Evolutionary conservation across 257 asterid genomes (phyloP).

Genomic region (Penstemon davidsonii): DNA sequence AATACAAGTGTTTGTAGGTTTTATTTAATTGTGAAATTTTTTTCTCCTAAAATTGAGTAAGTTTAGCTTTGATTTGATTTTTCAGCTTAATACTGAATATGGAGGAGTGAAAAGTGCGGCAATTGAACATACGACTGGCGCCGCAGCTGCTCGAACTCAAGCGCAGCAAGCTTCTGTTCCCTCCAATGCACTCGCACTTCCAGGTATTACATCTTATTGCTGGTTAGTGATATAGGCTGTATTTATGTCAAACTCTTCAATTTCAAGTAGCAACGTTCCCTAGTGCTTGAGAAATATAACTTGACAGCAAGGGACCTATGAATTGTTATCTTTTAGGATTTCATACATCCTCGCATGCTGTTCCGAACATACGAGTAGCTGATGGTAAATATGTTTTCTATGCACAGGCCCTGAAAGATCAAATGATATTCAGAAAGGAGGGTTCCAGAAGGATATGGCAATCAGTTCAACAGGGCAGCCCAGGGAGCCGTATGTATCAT

Average conservation of each 20-base stretch:
- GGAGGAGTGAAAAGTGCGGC: slow-evolving; percentile 42
- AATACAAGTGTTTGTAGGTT: neutral
- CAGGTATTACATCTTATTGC: slow-evolving; percentile 52
- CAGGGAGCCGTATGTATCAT: slow-evolving; percentile 52
- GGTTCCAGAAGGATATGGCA: slow-evolving; percentile 49
- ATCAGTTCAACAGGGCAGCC: slow-evolving; percentile 61
- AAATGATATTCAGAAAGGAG: slow-evolving; percentile 47
- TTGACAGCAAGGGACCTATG: neutral
- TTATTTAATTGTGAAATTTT: too few species aligned
- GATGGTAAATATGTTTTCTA: slow-evolving; percentile 24
- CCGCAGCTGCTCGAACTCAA: slow-evolving; percentile 42
- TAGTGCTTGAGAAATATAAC: slow-evolving; percentile 16
- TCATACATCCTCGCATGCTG: too few species aligned
- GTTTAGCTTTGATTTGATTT: slow-evolving; percentile 6
- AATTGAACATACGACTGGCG: slow-evolving; percentile 36
- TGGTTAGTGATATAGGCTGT: too few species aligned
- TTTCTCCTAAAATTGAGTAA: neutral
- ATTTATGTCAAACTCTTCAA: neutral
- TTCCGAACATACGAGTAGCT: neutral
- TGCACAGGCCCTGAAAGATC: slow-evolving; percentile 79
- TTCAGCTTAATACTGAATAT: slow-evolving; percentile 70
- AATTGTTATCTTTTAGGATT: neutral
- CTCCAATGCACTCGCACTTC: slow-evolving; percentile 74
- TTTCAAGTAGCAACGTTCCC: neutral
- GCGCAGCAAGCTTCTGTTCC: slow-evolving; percentile 48